Base-by-base conservation (phyloP, 2,329 filamentous ascomycete genomes). In the Chrysoporthe cubensis region DNA sequence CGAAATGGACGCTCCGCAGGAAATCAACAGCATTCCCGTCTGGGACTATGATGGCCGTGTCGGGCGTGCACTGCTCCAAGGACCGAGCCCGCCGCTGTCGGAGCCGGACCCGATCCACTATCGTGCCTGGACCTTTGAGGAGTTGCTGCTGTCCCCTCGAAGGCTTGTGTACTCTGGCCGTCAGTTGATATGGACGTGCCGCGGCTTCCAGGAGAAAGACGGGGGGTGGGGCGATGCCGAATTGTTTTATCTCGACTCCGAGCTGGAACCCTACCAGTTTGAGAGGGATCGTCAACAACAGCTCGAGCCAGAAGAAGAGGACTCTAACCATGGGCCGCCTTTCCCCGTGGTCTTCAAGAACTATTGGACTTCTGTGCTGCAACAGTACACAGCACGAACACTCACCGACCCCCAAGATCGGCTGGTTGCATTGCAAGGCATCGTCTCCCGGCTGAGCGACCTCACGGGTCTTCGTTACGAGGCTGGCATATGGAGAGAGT, bases 311-410 rank as follows among this genome's bases (percentile, higher is more conserved):
- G 46, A 50, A 21, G 50, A 54, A 32, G 50, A 54, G 14, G 21
- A 34, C 4, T 54, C 50, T 21, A 16, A 16, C 50, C 50, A 34
- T 32, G 21, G 5, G 3, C 50, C 50, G 32, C 26, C 50, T 32
- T 18, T 16, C 13, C 26, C 50, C 2, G 32, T 54, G 50, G 11
- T 5, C 14, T 54, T 54, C 11, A 54, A 54, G 26, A 4, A 7
- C 13, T 54, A 54, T 18, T 54, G 50, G 50, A 21, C 50, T 13
- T 4, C 3, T 6, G 21, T 54, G 50, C 26, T 54, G 50, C 50
- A 26, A 54, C 50, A 54, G 26, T 54, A 54, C 50, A 54, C 50
- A 54, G 50, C 50, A 54, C 26, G 50, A 54, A 54, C 26, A 54
- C 50, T 54, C 8, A 54, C 50, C 50, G 21, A 54, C 26, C 50